Evolutionary conservation across 805 yeast genomes (phyloP), one percentile per base, ranked within the genome.

Genomic region (Dipodascus geniculatus): DNA sequence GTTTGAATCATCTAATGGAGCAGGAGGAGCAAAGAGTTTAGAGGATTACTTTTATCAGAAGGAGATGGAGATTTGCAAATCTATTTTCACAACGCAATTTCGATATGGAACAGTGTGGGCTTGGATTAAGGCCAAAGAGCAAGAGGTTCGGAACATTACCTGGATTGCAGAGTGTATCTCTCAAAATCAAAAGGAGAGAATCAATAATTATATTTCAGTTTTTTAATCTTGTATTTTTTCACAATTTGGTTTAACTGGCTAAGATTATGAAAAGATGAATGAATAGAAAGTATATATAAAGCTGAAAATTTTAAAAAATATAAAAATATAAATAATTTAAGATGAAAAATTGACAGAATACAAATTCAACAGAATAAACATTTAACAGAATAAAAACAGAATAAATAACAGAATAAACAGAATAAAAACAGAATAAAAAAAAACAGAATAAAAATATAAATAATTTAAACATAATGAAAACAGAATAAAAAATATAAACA

Each of bases 131-230:
- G 84, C 96, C 17, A 86, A 85, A 65, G 99, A 93, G 71, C 99
- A 95, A 71, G 99, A 93, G 70, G 81, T 95, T 56, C 80, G 99
- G 71, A 93, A 93, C 68, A 85, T 93, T 60, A 88, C 98, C n/a
- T 93, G 99, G 99, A 91, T 93, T 54, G 96, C 98, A 51, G 99
- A 93, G 73, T 93, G 99, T 75, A 93, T 93, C 73, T 96, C 98
- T 31, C 99, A 95, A 70, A 90, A 89, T 68, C 99, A 93, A 76
- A 87, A 89, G 73, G 95, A 87, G 66, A 81, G 96, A 69, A 87
- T 93, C 60, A 83, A 85, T 63, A 87, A 87, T 68, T 95, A 89
- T 68, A 89, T 95, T 56, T 75, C 95, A 48, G 96, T 91, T 44
- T 88, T 83, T 62, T 89, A 73, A 23, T 47, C 28, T 38, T 38